phyloP scores from a whole-genome alignment of 345 rosid genomes.

The Acer campestre region DNA sequence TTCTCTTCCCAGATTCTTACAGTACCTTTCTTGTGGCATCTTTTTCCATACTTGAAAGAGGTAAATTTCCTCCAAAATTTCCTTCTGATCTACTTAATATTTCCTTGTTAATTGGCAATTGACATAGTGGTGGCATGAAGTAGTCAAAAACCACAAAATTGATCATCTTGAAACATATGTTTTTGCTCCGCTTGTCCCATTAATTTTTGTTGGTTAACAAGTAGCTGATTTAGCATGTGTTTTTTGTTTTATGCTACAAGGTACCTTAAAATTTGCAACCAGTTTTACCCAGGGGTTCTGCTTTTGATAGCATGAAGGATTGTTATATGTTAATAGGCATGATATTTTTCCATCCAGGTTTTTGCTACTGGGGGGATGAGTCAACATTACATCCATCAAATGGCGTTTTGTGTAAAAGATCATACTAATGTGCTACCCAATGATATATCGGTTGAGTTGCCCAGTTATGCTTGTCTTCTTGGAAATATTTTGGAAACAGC shows the following conservation, averaged over 20 bases:
- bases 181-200: background rate
- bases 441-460: constrained; percentile 62
- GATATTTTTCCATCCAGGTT: constrained; percentile 51
- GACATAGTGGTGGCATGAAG: background rate
- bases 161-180: background rate
- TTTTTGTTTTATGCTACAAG: constrained; percentile 6
- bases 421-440: constrained; percentile 59
- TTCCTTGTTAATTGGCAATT: background rate
- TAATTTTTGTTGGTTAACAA: background rate
- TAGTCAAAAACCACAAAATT: background rate
- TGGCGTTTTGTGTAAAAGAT: constrained; percentile 67
- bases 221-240: background rate
- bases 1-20: constrained; percentile 89
- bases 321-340: constrained; percentile 19
- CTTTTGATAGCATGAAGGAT: constrained; percentile 8
- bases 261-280: background rate
- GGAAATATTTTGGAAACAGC: constrained; percentile 89
- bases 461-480: constrained; percentile 89
- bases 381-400: constrained; percentile 74
- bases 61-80: constrained; percentile 36
- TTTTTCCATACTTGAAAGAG: constrained; percentile 79
- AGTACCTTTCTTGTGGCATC: constrained; percentile 80
- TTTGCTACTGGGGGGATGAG: constrained; percentile 65
- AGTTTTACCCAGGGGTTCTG: background rate
- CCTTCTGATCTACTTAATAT: background rate